A percentile compares a stretch with the other conserved stretches of the same genome.
These are phyloP conservation scores for Mallotus repandus DNA, from an alignment of 441 rosid species.

Conservation along the genomic window DNA sequence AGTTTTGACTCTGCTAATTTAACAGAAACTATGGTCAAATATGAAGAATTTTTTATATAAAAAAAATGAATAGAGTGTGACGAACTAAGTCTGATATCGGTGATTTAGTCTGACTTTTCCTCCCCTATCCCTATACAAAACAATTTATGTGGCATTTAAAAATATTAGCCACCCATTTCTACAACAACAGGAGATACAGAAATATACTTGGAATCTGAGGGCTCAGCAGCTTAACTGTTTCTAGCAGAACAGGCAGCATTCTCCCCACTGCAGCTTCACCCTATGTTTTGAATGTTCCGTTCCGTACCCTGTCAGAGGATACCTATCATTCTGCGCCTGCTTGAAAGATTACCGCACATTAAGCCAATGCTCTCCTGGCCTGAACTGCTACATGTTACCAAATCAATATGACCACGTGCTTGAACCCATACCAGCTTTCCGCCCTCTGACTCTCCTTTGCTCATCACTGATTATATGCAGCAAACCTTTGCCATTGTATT, in stretches of 20 bases:
- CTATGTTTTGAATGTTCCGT: background rate
- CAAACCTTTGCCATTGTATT: background rate
- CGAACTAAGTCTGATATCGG: conserved; percentile 3
- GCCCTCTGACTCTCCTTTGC: background rate
- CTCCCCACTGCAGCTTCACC: background rate
- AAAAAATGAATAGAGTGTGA: background rate
- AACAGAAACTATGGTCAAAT: too few relatives aligned
- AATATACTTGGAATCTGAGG: background rate
- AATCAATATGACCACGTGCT: background rate
- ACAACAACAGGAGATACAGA: background rate
- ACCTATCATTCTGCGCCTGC: conserved; percentile 7
- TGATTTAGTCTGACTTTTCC: background rate
- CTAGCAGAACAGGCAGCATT: background rate
- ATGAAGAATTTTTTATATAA: background rate
- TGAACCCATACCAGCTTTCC: background rate
- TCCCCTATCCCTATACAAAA: conserved; percentile 24
- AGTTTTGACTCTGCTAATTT: too few relatives aligned
- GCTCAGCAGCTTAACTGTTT: background rate
- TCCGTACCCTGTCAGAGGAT: background rate
- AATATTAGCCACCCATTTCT: conserved; percentile 19
- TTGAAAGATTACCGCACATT: conserved; percentile 1
- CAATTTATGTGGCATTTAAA: conserved; percentile 25
- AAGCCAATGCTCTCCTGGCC: conserved; percentile 9
- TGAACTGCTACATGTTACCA: conserved; percentile 1
- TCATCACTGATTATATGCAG: conserved; percentile 7